Base-by-base conservation (phyloP, 495 filamentous ascomycete species). In the Hypoxylon subgilvum region DNA sequence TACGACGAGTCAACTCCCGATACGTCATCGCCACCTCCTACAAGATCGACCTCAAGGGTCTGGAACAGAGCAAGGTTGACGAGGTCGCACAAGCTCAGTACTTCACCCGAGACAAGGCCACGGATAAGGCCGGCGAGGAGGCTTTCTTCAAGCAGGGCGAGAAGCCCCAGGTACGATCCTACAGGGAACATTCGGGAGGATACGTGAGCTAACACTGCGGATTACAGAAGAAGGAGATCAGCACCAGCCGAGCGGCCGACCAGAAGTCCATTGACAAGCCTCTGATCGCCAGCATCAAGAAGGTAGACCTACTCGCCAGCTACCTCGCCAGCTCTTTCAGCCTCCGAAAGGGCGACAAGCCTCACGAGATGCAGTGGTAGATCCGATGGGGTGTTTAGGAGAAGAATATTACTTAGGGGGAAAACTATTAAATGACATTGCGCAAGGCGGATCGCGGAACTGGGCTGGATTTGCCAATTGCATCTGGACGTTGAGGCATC, bases 111-210 rank as follows among this genome's bases (percentile, higher is more conserved):
- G 94, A 97, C 75, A 96, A 96, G 86, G 80, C 83, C 71, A 82
- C 85, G 75, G 84, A 95, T 75, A 96, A 96, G 87, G 86, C 83
- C 69, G 87, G 88, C 76, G 87, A 91, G 77, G 94, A 97, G 79
- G 90, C 95, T 72, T 97, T 99, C 86, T 97, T 97, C 85, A 89
- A 92, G 81, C 90, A 96, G 82, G 92, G 91, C 71, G 90, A 96
- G 85, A 95, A 94, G 84, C 80, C 88, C 69, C 83, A 97, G 91
- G 93, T 97, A 82, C 66, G 89, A 82, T 60, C 19, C 21, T 18
- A 43, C 48, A 38, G 52, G 27, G 30, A n/a, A 16, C 8, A 22
- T 6, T 40, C 22, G 17, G 23, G 52, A 8, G 19, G 27, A 7
- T 16, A 23, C 16, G 34, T 32, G 35, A 54, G 39, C 72, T 75